These are phyloP conservation scores for Azolla pinnata DNA, from an alignment of 75 land plant genomes.

Conservation along the genomic window DNA sequence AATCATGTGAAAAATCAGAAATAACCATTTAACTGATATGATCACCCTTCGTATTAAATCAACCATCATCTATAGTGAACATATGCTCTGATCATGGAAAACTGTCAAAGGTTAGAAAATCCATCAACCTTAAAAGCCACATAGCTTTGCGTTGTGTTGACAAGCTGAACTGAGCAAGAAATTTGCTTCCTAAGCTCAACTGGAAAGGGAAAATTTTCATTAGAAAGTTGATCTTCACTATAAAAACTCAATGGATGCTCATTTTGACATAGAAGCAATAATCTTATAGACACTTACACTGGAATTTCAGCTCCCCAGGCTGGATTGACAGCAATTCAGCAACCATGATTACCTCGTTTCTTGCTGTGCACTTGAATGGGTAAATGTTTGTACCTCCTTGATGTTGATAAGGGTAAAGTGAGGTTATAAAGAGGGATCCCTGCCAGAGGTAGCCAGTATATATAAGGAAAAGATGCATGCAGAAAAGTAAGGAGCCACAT, in stretches of 20 bases:
- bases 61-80: not conserved
- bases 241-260: not conserved
- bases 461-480: no score
- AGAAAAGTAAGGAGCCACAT: no score
- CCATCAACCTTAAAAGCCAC: conserved; percentile 41
- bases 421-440: no score
- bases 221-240: not conserved
- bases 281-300: conserved; percentile 28
- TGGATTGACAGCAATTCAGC: conserved; percentile 40
- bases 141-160: conserved; percentile 25
- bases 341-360: conserved; percentile 66
- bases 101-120: no score
- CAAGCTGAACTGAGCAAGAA: conserved; percentile 33
- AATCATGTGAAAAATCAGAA: not conserved
- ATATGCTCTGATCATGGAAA: not conserved
- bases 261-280: not conserved
- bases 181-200: conserved; percentile 50
- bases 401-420: no score
- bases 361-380: conserved; percentile 79
- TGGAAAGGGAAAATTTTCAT: conserved; percentile 4
- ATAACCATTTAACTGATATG: not conserved
- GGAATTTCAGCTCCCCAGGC: conserved; percentile 53
- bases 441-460: no score
- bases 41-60: not conserved
- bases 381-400: no score